Evolutionary conservation across 192 early-diverging fungal genomes (phyloP).

Genomic region (Podila clonocystis): DNA sequence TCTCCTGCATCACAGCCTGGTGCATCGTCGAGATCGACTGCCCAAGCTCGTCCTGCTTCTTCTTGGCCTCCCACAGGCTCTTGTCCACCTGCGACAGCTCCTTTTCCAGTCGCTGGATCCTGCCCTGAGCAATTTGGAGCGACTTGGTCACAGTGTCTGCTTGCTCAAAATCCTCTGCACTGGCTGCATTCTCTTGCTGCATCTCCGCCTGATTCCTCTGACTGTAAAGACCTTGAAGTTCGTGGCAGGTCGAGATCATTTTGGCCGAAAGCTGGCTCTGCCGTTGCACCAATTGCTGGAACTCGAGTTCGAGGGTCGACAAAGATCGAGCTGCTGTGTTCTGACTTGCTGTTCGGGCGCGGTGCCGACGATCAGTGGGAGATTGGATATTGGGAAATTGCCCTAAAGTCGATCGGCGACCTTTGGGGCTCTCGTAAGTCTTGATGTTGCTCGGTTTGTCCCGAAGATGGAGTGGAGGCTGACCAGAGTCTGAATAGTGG

Average conservation of each 20-base stretch:
- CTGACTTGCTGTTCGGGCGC: slow-evolving; percentile 6
- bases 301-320: slow-evolving; percentile 15
- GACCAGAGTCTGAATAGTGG: neutral
- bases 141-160: slow-evolving; percentile 20
- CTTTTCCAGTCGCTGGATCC: slow-evolving; percentile 21
- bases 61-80: slow-evolving; percentile 29
- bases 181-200: slow-evolving; percentile 24
- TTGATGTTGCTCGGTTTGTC: neutral
- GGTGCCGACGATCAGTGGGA: neutral
- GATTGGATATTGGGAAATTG: neutral
- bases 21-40: slow-evolving; percentile 22
- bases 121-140: slow-evolving; percentile 9
- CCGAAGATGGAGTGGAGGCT: neutral
- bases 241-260: slow-evolving; percentile 22
- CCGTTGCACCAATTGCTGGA: slow-evolving; percentile 24
- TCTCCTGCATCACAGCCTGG: slow-evolving; percentile 15
- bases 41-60: slow-evolving; percentile 35
- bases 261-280: slow-evolving; percentile 29
- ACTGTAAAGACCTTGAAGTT: slow-evolving; percentile 28
- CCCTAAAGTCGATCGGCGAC: slow-evolving; percentile 11
- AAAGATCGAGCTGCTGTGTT: slow-evolving; percentile 18
- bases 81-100: slow-evolving; percentile 14
- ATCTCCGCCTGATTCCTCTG: slow-evolving; percentile 15
- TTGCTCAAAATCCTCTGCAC: slow-evolving; percentile 25
- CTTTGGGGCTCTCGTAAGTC: neutral